Evolutionary conservation across 1,284 basidiomycete genomes (phyloP), one percentile per base, ranked within the genome.

Genomic region (Cutaneotrichosporon mucoides): DNA sequence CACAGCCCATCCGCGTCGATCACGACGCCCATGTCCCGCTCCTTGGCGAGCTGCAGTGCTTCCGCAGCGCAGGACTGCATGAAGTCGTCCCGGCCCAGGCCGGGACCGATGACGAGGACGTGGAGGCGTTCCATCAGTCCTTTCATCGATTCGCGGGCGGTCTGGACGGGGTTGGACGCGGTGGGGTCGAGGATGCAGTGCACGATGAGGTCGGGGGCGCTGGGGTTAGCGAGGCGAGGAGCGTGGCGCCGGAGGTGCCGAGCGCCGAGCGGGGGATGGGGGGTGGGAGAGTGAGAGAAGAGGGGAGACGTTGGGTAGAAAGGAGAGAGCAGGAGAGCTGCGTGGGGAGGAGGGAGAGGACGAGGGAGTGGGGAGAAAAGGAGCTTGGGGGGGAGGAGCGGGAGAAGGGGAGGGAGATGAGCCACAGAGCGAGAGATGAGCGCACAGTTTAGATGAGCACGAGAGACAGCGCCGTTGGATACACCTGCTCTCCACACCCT

Each of bases 91-190:
- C 95, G 84, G 0, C 93, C 93, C 0, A 97, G 84, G 1, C 95
- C 95, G 0, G 95, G 95, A 0, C 95, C 95, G 40, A 99, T 84
- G 15, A 99, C 84, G 38, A 99, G 85, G 16, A 90, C 90, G 75
- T 99, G 95, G 73, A 99, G 82, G 0, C 96, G 88, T 2, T 84
- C 83, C 56, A 98, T 82, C 49, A 99, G 81, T 1, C 73, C 73
- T 33, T 86, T 81, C 35, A 98, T 80, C 41, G 88, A 84, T 0
- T 62, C 56, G 45, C 66, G 66, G 41, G 75, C 72, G 7, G 72
- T 67, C 1, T 66, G 67, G 36, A 65, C 53, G 0, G 67, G 64
- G 16, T 68, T 60, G 34, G 46, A 13, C 3, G 7, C 33, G 12
- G 61, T 55, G 6, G 62, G 55, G 56, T 79, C 81, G 6, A 99